These are phyloP conservation scores for Rhizophagus clarus DNA, from an alignment of 192 early-diverging fungal genomes.

Conservation along the genomic window DNA sequence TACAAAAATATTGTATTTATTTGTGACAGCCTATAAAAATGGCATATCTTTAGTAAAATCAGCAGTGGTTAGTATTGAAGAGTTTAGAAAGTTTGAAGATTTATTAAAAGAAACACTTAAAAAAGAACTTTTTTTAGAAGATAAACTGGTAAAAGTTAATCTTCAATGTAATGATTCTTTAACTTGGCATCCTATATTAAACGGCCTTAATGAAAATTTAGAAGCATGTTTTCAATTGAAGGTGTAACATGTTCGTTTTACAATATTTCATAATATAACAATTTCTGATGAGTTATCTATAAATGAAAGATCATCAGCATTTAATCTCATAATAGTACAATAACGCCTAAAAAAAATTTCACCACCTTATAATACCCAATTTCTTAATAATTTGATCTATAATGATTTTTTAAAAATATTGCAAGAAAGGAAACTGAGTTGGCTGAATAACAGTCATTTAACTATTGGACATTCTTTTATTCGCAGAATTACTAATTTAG, in stretches of 20 bases:
- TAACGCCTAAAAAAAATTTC: not conserved
- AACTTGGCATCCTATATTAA: not conserved
- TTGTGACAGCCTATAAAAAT: not conserved
- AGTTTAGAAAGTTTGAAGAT: not conserved
- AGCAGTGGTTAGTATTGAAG: not conserved
- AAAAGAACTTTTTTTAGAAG: not conserved
- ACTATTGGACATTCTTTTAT: not conserved
- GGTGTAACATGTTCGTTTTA: not conserved
- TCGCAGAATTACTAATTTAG: not conserved
- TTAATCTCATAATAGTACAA: not conserved
- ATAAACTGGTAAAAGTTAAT: not conserved
- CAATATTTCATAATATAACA: not conserved
- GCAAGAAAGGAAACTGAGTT: not conserved
- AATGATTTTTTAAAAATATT: not conserved
- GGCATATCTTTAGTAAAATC: not conserved
- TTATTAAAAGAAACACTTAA: not conserved
- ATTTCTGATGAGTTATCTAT: not conserved
- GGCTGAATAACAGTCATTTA: not conserved
- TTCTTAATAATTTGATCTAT: not conserved
- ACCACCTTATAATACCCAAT: not conserved
- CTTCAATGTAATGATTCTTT: not conserved
- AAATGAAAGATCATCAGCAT: not conserved
- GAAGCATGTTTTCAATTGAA: not conserved
- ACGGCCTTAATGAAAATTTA: not conserved
- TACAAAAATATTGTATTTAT: not conserved